Conservation (phyloP, 2,329 filamentous ascomycete genomes). For the Aureobasidium zeae region DNA sequence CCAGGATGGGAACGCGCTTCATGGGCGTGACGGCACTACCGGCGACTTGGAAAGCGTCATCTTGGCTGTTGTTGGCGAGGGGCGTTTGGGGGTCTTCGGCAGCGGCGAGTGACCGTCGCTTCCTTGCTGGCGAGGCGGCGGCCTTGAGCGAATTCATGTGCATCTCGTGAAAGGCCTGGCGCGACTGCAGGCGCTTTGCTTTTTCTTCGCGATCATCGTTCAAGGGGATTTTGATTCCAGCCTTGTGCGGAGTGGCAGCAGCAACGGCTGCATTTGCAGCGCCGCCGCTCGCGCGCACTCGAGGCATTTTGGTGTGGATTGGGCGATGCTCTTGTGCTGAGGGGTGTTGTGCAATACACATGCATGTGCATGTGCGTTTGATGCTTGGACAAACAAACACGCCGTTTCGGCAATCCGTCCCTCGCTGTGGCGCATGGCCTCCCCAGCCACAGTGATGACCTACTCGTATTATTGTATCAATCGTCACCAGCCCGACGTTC, state of each 20-base stretch:
- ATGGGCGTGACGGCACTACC: conserved; percentile 80
- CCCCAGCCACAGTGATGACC: too few species aligned
- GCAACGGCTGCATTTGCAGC: conserved; percentile 33
- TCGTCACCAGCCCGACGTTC: too few species aligned
- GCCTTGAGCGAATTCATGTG: conserved; percentile 89
- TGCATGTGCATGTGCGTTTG: too few species aligned
- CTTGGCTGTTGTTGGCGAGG: conserved; percentile 32
- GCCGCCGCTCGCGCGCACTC: conserved; percentile 27
- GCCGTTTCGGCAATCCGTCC: too few species aligned
- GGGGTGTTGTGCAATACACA: too few species aligned
- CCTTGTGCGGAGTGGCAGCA: conserved; percentile 45
- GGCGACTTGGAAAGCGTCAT: conserved; percentile 51
- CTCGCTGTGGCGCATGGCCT: too few species aligned
- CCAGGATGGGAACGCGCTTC: conserved; percentile 89
- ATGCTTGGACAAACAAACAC: too few species aligned
- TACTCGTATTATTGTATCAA: too few species aligned
- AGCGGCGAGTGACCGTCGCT: conserved; percentile 46
- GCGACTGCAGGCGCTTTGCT: conserved; percentile 73
- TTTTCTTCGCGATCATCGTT: conserved; percentile 95
- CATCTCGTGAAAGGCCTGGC: conserved; percentile 78
- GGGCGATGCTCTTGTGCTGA: too few species aligned
- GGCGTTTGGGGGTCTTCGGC: conserved; percentile 44
- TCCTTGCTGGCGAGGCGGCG: conserved; percentile 63
- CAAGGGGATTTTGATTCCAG: conserved; percentile 68
- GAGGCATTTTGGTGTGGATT: conserved; percentile 30